Evolutionary conservation across 2,329 filamentous ascomycete genomes (phyloP).

Genomic region (Diplocarpon mali): DNA sequence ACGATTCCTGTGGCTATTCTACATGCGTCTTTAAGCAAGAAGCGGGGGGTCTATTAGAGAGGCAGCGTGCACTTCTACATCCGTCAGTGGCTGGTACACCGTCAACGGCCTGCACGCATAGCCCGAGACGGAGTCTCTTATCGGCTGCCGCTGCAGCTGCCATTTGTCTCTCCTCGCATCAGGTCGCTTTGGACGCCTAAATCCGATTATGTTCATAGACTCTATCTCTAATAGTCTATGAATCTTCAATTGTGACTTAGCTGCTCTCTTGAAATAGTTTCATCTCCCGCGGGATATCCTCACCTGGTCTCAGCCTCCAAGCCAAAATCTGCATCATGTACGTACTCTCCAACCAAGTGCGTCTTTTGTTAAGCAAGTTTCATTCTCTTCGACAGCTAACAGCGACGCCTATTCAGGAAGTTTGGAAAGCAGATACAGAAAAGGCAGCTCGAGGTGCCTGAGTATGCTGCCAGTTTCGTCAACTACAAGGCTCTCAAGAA

Average conservation of each 20-base stretch:
- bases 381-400: conserved; percentile 7
- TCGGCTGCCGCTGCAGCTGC: too few relatives aligned
- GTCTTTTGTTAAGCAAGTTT: conserved; percentile 2
- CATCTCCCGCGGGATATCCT: conserved; percentile 6
- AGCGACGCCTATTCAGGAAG: conserved; percentile 54
- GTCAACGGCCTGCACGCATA: too few relatives aligned
- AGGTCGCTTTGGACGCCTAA: background rate
- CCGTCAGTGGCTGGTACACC: too few relatives aligned
- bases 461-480: conserved; percentile 98
- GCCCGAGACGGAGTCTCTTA: too few relatives aligned
- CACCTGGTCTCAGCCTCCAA: conserved; percentile 15
- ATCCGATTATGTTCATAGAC: background rate
- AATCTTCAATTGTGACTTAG: conserved; percentile 17
- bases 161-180: background rate
- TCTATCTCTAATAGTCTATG: conserved; percentile 9
- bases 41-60: too few relatives aligned
- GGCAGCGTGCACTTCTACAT: too few relatives aligned
- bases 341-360: conserved; percentile 11
- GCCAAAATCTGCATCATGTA: conserved; percentile 25
- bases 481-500: conserved; percentile 99
- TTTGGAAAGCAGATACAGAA: conserved; percentile 99
- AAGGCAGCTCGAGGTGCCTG: conserved; percentile 94
- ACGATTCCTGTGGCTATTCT: too few relatives aligned
- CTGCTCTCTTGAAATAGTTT: conserved; percentile 1
- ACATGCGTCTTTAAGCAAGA: too few relatives aligned